phyloP scores from a whole-genome alignment of 805 yeast genomes.

The Ogataea glucozyma region DNA sequence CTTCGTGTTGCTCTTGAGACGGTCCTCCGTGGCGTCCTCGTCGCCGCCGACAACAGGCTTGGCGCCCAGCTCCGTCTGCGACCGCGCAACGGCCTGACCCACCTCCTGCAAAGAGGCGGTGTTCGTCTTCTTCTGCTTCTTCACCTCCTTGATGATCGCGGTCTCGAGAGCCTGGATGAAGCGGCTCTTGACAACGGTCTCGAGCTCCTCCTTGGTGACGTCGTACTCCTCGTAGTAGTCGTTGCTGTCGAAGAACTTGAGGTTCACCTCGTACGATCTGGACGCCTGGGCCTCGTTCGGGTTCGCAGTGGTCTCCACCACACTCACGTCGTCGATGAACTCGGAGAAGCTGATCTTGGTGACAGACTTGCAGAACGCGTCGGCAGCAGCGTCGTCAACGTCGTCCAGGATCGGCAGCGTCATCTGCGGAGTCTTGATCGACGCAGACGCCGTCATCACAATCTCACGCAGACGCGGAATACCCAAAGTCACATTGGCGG shows the following conservation, averaged over 20 bases:
- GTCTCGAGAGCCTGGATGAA: constrained; percentile 73
- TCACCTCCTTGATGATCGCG: constrained; percentile 76
- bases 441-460: constrained; percentile 96
- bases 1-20: constrained; percentile 60
- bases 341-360: constrained; percentile 85
- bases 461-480: constrained; percentile 99
- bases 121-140: constrained; percentile 64
- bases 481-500: constrained; percentile 98
- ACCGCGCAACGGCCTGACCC: constrained; percentile 69
- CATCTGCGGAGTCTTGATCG: constrained; percentile 99
- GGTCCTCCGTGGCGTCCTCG: constrained; percentile 65
- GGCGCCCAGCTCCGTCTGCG: constrained; percentile 46
- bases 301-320: constrained; percentile 82
- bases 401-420: constrained; percentile 79
- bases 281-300: constrained; percentile 46
- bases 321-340: constrained; percentile 80
- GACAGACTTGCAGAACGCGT: constrained; percentile 87
- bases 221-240: constrained; percentile 91
- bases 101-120: constrained; percentile 57
- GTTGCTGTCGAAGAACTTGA: constrained; percentile 70
- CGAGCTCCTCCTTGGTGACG: constrained; percentile 76
- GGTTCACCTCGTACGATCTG: constrained; percentile 72
- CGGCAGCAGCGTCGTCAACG: constrained; percentile 85
- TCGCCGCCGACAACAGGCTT: constrained; percentile 37
- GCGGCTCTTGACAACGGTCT: constrained; percentile 58